Percentiles rank a stretch among this genome's conserved stretches.
phyloP scores from a whole-genome alignment of 2,329 filamentous ascomycete genomes.

The Epichloe amarillans region DNA sequence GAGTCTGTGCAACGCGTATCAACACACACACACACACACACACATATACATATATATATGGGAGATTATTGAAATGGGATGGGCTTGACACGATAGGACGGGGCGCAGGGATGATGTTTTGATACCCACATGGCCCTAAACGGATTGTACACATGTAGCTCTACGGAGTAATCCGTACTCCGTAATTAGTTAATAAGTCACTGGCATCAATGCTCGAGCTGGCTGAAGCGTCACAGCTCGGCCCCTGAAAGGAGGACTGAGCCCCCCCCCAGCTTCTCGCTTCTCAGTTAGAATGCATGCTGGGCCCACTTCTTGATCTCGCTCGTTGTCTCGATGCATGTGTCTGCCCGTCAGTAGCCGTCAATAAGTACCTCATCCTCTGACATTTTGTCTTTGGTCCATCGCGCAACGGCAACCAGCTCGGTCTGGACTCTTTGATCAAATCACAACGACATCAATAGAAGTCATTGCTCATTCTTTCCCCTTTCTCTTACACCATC shows the following conservation, averaged over 20 bases:
- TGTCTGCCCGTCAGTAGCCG: neutral
- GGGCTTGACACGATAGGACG: neutral
- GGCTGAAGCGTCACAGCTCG: too few relatives aligned
- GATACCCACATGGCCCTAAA: constrained; percentile 1
- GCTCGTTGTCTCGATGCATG: neutral
- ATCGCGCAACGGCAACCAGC: neutral
- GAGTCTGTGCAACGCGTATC: neutral
- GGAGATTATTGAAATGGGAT: neutral
- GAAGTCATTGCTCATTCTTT: neutral
- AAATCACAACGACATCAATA: neutral
- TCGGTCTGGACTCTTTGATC: neutral
- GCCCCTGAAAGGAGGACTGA: too few relatives aligned
- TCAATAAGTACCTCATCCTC: neutral
- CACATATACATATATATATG: too few relatives aligned
- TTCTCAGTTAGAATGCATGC: too few relatives aligned
- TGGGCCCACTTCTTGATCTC: too few relatives aligned
- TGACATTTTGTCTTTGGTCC: neutral
- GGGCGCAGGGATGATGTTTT: neutral
- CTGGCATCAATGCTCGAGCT: too few relatives aligned
- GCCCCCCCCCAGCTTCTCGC: too few relatives aligned
- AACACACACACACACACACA: too few relatives aligned
- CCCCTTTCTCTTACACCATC: neutral
- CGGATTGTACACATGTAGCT: too few relatives aligned
- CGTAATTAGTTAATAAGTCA: too few relatives aligned
- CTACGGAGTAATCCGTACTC: too few relatives aligned